phyloP scores from a whole-genome alignment of 2,329 filamentous ascomycete genomes.

The Ophiosphaerella narmari region DNA sequence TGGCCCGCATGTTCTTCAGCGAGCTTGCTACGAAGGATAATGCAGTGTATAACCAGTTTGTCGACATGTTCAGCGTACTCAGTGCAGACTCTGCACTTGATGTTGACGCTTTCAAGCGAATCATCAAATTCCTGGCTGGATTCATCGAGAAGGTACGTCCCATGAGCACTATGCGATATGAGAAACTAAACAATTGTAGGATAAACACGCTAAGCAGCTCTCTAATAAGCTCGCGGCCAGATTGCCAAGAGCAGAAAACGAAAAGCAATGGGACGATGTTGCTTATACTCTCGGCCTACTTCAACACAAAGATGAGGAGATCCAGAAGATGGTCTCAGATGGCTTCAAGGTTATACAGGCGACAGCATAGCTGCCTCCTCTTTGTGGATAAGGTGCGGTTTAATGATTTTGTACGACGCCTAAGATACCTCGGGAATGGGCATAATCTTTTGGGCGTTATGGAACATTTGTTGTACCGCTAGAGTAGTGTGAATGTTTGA shows the following conservation, averaged over 20 bases:
- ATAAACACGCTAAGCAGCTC: constrained; percentile 95
- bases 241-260: constrained; percentile 82
- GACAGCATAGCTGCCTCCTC: constrained; percentile 30
- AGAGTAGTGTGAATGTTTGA: no score
- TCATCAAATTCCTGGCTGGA: constrained; percentile 89
- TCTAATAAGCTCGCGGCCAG: constrained; percentile 90
- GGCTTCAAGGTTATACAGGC: constrained; percentile 66
- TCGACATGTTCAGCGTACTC: constrained; percentile 96
- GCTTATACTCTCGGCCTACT: constrained; percentile 87
- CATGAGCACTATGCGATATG: background rate
- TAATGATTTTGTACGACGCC: constrained; percentile 8
- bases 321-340: constrained; percentile 73
- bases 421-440: constrained; percentile 9
- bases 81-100: constrained; percentile 80
- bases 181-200: constrained; percentile 58
- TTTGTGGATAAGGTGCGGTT: background rate
- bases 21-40: constrained; percentile 98
- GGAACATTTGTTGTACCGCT: no score
- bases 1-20: constrained; percentile 97
- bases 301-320: constrained; percentile 92
- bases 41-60: constrained; percentile 98
- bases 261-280: constrained; percentile 97
- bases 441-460: background rate
- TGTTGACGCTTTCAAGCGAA: constrained; percentile 82
- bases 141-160: constrained; percentile 89